Conservation (phyloP, 2,329 filamentous ascomycete genomes). For the Epichloe hybrida region DNA sequence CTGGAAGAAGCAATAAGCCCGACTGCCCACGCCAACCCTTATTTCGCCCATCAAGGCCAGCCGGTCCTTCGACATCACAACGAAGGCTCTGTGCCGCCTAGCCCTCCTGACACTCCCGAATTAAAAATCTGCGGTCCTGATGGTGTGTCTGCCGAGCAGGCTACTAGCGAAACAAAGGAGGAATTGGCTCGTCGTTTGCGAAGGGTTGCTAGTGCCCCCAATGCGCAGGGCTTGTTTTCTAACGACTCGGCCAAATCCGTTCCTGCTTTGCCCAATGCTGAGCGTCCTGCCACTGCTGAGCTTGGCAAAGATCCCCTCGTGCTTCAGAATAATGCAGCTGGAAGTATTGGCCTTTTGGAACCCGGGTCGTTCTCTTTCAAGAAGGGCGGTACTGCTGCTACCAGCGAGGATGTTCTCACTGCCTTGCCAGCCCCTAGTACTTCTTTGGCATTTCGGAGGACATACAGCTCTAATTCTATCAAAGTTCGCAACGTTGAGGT, state of each 20-base stretch:
- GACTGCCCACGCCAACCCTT: conserved; percentile 88
- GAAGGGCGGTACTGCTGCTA: conserved; percentile 24
- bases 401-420: conserved; percentile 38
- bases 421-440: conserved; percentile 54
- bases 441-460: conserved; percentile 71
- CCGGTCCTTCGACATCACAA: conserved; percentile 90
- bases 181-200: conserved; percentile 86
- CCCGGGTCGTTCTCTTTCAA: conserved; percentile 16
- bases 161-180: conserved; percentile 73
- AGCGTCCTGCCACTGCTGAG: conserved; percentile 73
- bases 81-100: conserved; percentile 81
- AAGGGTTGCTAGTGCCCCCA: conserved; percentile 89
- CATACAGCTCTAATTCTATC: conserved; percentile 98
- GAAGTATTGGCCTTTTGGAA: conserved; percentile 17
- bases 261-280: conserved; percentile 33
- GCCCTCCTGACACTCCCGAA: conserved; percentile 78
- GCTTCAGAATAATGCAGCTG: conserved; percentile 27
- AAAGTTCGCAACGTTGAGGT: conserved; percentile 97
- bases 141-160: conserved; percentile 49
- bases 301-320: conserved; percentile 68
- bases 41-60: conserved; percentile 92
- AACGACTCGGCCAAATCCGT: conserved; percentile 20
- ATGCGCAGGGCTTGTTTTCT: conserved; percentile 82
- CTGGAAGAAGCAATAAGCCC: conserved; percentile 83
- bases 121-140: conserved; percentile 59